Percentiles rank a stretch among this genome's conserved stretches.
phyloP scores from a whole-genome alignment of 331 rosid genomes.

The Phaseolus coccineus region DNA sequence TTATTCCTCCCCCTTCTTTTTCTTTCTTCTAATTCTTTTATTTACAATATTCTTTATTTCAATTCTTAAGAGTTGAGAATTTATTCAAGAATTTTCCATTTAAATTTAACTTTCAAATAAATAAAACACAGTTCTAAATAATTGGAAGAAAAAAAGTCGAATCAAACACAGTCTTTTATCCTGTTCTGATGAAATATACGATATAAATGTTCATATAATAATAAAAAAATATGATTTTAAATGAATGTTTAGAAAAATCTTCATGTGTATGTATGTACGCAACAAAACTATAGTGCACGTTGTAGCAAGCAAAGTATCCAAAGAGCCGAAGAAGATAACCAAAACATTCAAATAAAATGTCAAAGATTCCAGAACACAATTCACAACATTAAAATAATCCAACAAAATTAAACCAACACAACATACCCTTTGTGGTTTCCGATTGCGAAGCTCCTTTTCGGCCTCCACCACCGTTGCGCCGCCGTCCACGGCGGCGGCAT shows the following conservation, averaged over 20 bases:
- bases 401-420: not conserved
- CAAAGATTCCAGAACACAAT: conserved; percentile 34
- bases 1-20: not conserved
- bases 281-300: not conserved
- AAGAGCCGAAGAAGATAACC: conserved; percentile 4
- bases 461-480: conserved; percentile 22
- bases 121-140: too few species aligned
- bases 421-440: conserved; percentile 53
- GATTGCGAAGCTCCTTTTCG: conserved; percentile 34
- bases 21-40: not conserved
- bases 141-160: not conserved
- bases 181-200: not conserved
- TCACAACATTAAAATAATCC: not conserved
- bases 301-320: not conserved
- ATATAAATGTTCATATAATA: not conserved
- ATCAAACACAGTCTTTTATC: not conserved
- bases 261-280: not conserved
- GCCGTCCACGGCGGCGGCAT: conserved; percentile 24
- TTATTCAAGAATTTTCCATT: not conserved
- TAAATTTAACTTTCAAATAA: not conserved
- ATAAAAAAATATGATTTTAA: not conserved
- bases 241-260: not conserved
- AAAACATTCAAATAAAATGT: conserved; percentile 16
- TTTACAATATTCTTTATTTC: not conserved
- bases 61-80: not conserved